Evolutionary conservation across 768 basidiomycete genomes (phyloP).

Genomic region (button mushroom (Agaricus bisporus)): DNA sequence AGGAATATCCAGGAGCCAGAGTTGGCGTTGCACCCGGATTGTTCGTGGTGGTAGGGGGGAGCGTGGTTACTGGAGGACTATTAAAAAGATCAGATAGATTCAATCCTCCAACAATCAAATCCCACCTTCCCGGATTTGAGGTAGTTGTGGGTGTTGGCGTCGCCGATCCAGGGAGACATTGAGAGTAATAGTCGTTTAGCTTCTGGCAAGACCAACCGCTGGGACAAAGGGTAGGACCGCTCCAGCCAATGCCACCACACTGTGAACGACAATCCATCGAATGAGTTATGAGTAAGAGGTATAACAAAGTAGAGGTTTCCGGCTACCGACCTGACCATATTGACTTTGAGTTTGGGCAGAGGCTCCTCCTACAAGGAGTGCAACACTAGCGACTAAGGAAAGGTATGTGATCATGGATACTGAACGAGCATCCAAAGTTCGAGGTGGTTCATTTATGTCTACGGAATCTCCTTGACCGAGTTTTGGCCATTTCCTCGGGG

Average conservation of each 20-base stretch:
- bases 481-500: conserved; percentile 9
- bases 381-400: conserved; percentile 9
- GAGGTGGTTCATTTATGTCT: neutral
- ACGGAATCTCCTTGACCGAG: neutral
- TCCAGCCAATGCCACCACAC: conserved; percentile 50
- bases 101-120: neutral
- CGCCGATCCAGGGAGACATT: conserved; percentile 42
- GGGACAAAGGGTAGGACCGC: conserved; percentile 43
- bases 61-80: conserved; percentile 23
- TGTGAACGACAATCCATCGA: conserved; percentile 11
- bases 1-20: conserved; percentile 42
- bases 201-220: conserved; percentile 39
- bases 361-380: conserved; percentile 10
- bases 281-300: neutral
- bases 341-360: conserved; percentile 21
- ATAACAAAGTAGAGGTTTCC: neutral
- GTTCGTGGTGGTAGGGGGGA: conserved; percentile 25
- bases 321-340: conserved; percentile 29
- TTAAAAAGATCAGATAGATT: neutral
- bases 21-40: conserved; percentile 35
- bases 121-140: conserved; percentile 8
- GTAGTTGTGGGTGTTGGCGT: conserved; percentile 14
- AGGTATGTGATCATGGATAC: neutral
- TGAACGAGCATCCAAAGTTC: too few relatives aligned
- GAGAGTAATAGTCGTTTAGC: conserved; percentile 44